phyloP scores from a whole-genome alignment of 257 asterid species.

The Ballota nigra region DNA sequence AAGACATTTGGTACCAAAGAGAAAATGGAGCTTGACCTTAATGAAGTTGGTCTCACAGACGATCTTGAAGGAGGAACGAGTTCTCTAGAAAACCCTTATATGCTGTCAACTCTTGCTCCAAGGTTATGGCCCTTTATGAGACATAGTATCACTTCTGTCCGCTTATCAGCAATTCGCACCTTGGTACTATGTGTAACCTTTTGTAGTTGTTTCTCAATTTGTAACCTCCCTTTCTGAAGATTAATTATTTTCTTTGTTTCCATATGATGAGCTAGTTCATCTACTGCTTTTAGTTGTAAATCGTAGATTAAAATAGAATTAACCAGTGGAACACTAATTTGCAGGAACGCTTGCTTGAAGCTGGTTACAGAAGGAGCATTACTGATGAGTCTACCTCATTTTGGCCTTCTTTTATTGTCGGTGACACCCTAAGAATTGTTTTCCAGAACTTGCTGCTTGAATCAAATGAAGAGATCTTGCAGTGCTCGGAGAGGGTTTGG shows the following conservation, averaged over 20 bases:
- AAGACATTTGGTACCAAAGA: conserved; percentile 54
- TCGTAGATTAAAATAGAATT: background rate
- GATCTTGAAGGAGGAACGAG: conserved; percentile 63
- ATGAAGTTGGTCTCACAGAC: conserved; percentile 54
- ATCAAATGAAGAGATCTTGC: conserved; percentile 83
- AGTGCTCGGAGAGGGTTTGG: conserved; percentile 95
- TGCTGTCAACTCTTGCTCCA: conserved; percentile 88
- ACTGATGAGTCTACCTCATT: conserved; percentile 64
- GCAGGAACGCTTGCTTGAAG: conserved; percentile 99
- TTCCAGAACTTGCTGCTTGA: conserved; percentile 97
- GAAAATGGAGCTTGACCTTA: conserved; percentile 74
- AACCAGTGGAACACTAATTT: conserved; percentile 24
- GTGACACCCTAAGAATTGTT: conserved; percentile 94
- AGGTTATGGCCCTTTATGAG: conserved; percentile 99
- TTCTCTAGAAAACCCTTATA: conserved; percentile 72
- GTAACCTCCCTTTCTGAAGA: background rate
- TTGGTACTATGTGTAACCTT: conserved; percentile 48
- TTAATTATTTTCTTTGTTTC: background rate
- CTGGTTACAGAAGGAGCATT: conserved; percentile 71
- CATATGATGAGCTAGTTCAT: conserved; percentile 7
- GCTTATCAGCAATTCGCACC: conserved; percentile 96
- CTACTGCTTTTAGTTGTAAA: conserved; percentile 12
- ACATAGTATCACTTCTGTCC: conserved; percentile 94
- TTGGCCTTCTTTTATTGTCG: conserved; percentile 97
- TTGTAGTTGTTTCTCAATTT: conserved; percentile 2